Evolutionary conservation across 2,329 filamentous ascomycete genomes (phyloP).

Genomic region (Grosmannia huntii): DNA sequence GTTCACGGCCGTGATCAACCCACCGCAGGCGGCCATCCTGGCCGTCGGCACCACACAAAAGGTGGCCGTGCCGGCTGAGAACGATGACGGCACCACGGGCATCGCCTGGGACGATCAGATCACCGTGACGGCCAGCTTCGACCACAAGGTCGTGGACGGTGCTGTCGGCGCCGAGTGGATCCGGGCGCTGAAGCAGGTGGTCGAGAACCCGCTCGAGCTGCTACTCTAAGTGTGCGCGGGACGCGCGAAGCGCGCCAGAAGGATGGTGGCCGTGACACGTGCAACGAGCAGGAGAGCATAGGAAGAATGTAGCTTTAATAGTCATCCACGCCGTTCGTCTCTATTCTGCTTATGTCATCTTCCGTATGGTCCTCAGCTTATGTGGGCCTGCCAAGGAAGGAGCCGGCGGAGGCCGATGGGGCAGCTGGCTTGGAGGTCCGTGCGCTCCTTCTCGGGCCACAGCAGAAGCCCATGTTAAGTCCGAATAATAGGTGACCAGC

Average conservation of each 20-base stretch:
- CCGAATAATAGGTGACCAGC: too few relatives aligned
- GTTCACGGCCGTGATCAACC: slow-evolving; percentile 98
- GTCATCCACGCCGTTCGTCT: neutral
- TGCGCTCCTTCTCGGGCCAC: too few relatives aligned
- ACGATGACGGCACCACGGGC: slow-evolving; percentile 61
- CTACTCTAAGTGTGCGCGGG: slow-evolving; percentile 59
- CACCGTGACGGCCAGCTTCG: slow-evolving; percentile 85
- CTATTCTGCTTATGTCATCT: too few relatives aligned
- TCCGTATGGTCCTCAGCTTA: too few relatives aligned
- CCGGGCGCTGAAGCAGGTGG: slow-evolving; percentile 88
- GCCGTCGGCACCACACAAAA: slow-evolving; percentile 92
- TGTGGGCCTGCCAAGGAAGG: too few relatives aligned
- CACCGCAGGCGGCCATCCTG: slow-evolving; percentile 88
- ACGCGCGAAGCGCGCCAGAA: too few relatives aligned
- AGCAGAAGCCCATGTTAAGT: too few relatives aligned
- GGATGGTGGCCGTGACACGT: neutral
- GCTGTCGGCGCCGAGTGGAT: slow-evolving; percentile 96
- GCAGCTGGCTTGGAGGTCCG: too few relatives aligned
- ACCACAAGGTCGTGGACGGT: slow-evolving; percentile 97
- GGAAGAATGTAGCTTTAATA: neutral
- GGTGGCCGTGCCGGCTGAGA: slow-evolving; percentile 78
- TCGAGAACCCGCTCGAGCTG: slow-evolving; percentile 94
- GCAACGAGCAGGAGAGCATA: too few relatives aligned
- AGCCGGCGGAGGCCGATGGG: too few relatives aligned
- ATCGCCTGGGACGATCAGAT: slow-evolving; percentile 97